Percentiles rank a stretch among this genome's conserved stretches.
phyloP scores from a whole-genome alignment of 208 protist species.

The Leishmania braziliensis region DNA sequence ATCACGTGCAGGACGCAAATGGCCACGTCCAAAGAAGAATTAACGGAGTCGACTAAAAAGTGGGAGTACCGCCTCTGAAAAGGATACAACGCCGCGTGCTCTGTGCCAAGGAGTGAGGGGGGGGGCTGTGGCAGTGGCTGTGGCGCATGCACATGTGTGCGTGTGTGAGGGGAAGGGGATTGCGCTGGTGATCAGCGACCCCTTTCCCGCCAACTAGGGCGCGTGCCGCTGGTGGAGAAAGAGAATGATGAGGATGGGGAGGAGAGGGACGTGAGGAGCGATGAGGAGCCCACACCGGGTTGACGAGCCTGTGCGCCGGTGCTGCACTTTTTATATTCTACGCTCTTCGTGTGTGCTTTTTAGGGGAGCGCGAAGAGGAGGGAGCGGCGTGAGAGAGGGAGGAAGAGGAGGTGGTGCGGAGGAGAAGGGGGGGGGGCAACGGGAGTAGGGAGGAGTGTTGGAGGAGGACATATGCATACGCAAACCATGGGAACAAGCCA shows the following conservation, averaged over 20 bases:
- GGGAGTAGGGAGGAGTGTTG: not conserved
- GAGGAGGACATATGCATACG: not conserved
- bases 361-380: not conserved
- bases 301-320: not conserved
- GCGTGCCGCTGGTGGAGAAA: not conserved
- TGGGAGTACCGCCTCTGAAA: not conserved
- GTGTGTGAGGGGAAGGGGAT: not conserved
- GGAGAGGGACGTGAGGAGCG: not conserved
- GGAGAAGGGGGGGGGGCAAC: not conserved
- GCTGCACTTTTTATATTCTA: not conserved
- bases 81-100: not conserved
- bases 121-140: not conserved
- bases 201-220: not conserved
- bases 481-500: not conserved
- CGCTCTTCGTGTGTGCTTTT: not conserved
- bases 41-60: not conserved
- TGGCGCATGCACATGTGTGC: not conserved
- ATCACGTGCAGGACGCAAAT: not conserved
- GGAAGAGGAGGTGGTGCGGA: not conserved
- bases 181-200: not conserved
- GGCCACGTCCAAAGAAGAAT: not conserved
- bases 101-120: not conserved
- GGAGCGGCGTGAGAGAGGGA: not conserved
- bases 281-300: not conserved
- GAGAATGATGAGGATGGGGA: not conserved